A percentile compares a stretch with the other conserved stretches of the same genome.
Evolutionary conservation across 768 basidiomycete species (phyloP).

Genomic region (Melanogaster broomeanus): DNA sequence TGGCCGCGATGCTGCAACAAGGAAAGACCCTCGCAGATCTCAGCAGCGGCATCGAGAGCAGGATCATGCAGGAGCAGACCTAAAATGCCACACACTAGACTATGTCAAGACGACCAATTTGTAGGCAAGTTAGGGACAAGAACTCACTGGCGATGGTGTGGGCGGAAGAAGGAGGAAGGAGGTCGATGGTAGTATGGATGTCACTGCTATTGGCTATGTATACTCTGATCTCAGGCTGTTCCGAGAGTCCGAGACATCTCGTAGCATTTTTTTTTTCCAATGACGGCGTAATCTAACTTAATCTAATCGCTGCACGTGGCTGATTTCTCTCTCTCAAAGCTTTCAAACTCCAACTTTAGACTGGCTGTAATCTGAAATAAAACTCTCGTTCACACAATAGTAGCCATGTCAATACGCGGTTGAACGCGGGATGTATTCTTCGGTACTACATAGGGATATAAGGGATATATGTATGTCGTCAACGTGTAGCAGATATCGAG

Average conservation of each 20-base stretch:
- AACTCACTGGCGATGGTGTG: conserved; percentile 30
- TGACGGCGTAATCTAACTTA: too few species aligned
- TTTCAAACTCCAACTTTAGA: too few species aligned
- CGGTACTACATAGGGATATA: conserved; percentile 42
- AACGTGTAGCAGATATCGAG: conserved; percentile 13
- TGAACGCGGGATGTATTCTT: conserved; percentile 68
- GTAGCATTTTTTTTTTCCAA: conserved; percentile 10
- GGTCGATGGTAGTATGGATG: conserved; percentile 7
- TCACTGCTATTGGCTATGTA: background rate
- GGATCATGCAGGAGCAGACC: conserved; percentile 85
- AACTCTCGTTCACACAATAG: conserved; percentile 3
- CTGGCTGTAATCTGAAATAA: too few species aligned
- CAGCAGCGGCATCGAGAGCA: conserved; percentile 70
- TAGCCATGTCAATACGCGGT: conserved; percentile 53
- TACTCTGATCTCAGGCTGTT: too few species aligned
- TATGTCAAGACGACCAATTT: conserved; percentile 7
- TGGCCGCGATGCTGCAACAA: conserved; percentile 96
- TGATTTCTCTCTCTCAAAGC: too few species aligned
- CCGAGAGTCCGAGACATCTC: too few species aligned
- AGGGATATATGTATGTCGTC: conserved; percentile 23
- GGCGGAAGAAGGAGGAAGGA: background rate
- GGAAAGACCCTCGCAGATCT: conserved; percentile 94
- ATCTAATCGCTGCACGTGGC: background rate
- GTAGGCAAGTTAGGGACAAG: background rate
- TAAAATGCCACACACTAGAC: conserved; percentile 87